Evolutionary conservation across 352 stramenopile genomes (phyloP).

Genomic region (Globisporangium okanoganense): DNA sequence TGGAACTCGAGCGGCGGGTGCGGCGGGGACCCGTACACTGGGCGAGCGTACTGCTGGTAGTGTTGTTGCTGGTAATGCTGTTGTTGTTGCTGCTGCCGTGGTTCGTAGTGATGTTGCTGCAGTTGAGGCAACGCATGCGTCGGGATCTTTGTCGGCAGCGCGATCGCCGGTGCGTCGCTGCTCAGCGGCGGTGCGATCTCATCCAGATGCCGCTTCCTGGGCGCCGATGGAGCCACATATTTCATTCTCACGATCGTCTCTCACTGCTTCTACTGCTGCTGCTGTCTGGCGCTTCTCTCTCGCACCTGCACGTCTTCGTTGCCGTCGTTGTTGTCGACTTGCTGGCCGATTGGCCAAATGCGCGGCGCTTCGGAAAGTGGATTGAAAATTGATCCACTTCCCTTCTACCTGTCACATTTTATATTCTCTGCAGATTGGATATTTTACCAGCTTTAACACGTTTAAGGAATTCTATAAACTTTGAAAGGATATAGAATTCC

Average conservation of each 20-base stretch:
- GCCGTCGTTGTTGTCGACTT: not conserved
- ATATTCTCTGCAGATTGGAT: too few relatives aligned
- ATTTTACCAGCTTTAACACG: too few relatives aligned
- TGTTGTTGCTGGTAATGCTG: too few relatives aligned
- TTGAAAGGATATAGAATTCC: too few relatives aligned
- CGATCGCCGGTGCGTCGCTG: not conserved
- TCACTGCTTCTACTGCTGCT: not conserved
- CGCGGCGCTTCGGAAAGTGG: too few relatives aligned
- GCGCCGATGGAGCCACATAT: conserved; percentile 5
- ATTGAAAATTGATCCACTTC: too few relatives aligned
- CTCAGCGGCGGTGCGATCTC: conserved; percentile 9
- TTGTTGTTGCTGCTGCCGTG: not conserved
- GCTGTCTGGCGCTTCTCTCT: not conserved
- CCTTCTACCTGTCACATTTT: too few relatives aligned
- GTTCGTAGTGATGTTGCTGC: not conserved
- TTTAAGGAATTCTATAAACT: too few relatives aligned
- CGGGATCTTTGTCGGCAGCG: conserved; percentile 2
- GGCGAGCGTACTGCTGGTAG: conserved; percentile 3
- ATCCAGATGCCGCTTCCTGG: conserved; percentile 14
- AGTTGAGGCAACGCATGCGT: not conserved
- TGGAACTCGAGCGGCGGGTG: conserved; percentile 2
- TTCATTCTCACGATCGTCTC: conserved; percentile 1
- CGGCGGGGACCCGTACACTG: not conserved
- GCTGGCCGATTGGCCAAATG: too few relatives aligned
- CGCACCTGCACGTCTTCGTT: too few relatives aligned